These are phyloP conservation scores for Backusella westeae DNA, from an alignment of 192 early-diverging fungal genomes.

Conservation along the genomic window DNA sequence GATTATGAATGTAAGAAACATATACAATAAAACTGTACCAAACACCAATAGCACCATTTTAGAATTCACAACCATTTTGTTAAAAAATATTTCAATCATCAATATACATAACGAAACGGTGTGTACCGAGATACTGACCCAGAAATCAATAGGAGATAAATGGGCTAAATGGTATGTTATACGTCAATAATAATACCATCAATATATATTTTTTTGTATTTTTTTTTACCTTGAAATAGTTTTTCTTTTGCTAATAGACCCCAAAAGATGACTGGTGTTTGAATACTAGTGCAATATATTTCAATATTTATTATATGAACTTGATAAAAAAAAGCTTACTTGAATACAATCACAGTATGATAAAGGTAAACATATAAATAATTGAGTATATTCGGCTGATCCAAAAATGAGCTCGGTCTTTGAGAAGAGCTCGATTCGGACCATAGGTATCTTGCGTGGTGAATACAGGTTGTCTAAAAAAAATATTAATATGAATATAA, in stretches of 20 bases:
- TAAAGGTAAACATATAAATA: conserved; percentile 33
- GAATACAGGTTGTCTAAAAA: conserved; percentile 16
- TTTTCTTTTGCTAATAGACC: conserved; percentile 7
- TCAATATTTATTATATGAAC: background rate
- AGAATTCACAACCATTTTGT: conserved; percentile 17
- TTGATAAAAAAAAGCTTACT: conserved; percentile 19
- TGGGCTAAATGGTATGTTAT: background rate
- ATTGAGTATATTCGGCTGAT: conserved; percentile 23
- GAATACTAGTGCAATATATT: conserved; percentile 5
- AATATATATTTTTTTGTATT: background rate
- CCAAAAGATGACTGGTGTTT: conserved; percentile 35
- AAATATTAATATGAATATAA: background rate
- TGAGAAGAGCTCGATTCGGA: background rate
- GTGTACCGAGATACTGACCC: conserved; percentile 24
- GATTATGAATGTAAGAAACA: conserved; percentile 29
- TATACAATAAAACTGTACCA: conserved; percentile 19
- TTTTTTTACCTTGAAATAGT: background rate
- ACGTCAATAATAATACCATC: background rate
- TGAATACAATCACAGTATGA: conserved; percentile 31
- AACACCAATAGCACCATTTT: conserved; percentile 21
- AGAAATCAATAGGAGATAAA: conserved; percentile 14
- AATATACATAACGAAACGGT: conserved; percentile 28
- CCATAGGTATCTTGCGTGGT: conserved; percentile 24
- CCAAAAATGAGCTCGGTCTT: conserved; percentile 17
- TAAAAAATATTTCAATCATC: conserved; percentile 32